Evolutionary conservation across 352 stramenopile species (phyloP).

Genomic region (Pythium monospermum): DNA sequence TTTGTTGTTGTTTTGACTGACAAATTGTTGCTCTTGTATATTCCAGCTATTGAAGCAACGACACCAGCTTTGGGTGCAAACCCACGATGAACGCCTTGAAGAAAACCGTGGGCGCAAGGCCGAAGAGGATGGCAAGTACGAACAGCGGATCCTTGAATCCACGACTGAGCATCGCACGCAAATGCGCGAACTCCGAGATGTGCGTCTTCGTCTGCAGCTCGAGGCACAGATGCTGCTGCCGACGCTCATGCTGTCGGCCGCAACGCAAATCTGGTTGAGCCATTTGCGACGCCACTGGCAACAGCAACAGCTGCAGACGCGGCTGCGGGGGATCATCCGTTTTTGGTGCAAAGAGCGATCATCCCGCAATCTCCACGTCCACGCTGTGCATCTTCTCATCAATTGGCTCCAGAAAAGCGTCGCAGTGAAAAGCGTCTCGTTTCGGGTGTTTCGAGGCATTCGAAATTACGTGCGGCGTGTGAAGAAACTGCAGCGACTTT

Average conservation of each 20-base stretch:
- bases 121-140: conserved; percentile 42
- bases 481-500: conserved; percentile 50
- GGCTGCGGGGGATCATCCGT: conserved; percentile 33
- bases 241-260: conserved; percentile 37
- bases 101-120: conserved; percentile 30
- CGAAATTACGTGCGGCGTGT: conserved; percentile 45
- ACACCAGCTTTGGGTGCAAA: conserved; percentile 33
- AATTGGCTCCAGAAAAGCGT: conserved; percentile 66
- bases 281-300: conserved; percentile 35
- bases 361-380: conserved; percentile 24
- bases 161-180: conserved; percentile 43
- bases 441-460: conserved; percentile 50
- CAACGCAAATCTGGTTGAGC: conserved; percentile 39
- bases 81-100: conserved; percentile 31
- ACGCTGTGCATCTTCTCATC: conserved; percentile 38
- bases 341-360: conserved; percentile 43
- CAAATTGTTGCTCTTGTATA: background rate
- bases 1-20: background rate
- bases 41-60: conserved; percentile 37
- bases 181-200: conserved; percentile 33
- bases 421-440: conserved; percentile 41
- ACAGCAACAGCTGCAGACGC: conserved; percentile 26
- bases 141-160: conserved; percentile 36
- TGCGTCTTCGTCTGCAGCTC: conserved; percentile 28
- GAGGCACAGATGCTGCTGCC: conserved; percentile 40